Base-by-base conservation (phyloP, 1,139 yeast genomes). In the Sugiyamaella japonica region DNA sequence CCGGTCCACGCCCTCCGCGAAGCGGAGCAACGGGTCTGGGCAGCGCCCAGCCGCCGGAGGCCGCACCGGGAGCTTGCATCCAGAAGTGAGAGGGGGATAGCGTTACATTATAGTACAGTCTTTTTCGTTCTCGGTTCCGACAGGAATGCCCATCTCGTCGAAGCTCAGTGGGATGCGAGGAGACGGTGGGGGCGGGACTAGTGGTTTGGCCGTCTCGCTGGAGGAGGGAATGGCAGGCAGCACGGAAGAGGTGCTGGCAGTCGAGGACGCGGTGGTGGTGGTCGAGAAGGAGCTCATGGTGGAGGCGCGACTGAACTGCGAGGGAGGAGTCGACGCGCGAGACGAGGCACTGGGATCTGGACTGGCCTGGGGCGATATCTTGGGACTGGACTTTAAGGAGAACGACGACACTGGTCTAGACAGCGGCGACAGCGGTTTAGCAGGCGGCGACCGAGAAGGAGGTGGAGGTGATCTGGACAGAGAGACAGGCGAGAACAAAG, bases 101-200 rank as follows among this genome's bases (percentile, higher is more conserved):
- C 16, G 31, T 53, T 61, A 68, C 71, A 68, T 68, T 45, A 68
- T 60, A 17, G 58, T 53, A 57, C 71, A 68, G 28, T 67, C 71
- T 28, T 62, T 65, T 43, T 63, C 62, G 32, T 61, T 62, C 46
- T 64, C 63, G 42, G 52, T 48, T 17, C 59, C 61, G 12, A 56
- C 46, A 3, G 71, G 69, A 15, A 68, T 61, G 10, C 68, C 68
- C 71, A 68, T 68, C 46, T 66, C 71, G 41, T 68, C 71, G 56
- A 68, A 68, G n/a, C 70, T 68, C 56, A 86, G 86, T 64, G 96
- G 88, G 76, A 86, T 95, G 3, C 56, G 48, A 25, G 49, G 47
- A n/a, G 38, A 15, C 12, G 48, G 48, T 12, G 50, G 3, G 4
- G 42, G 28, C 12, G 49, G 31, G 2, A 16, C 10, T 16, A 31